Base-by-base conservation (phyloP, 306 rosid species). In the Cucumis hystrix region DNA sequence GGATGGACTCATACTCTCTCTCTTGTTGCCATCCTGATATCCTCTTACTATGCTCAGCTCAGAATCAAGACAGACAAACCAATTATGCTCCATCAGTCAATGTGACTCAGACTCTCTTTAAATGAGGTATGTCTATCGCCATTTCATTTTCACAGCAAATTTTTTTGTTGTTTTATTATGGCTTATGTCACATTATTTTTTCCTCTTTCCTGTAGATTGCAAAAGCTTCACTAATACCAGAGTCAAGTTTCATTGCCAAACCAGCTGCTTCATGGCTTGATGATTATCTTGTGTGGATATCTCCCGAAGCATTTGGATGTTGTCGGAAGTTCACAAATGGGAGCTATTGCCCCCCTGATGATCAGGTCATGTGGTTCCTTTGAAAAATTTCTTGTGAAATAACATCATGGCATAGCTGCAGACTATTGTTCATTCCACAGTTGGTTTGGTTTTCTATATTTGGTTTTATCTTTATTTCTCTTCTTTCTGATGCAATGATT, bases 261-360 rank as follows among this genome's bases (percentile, higher is more conserved):
- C 97, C 99, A 54, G 99, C 99, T 82, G 99, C 99, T 77, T 95
- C 99, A 13, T 95, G 99, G 99, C 99, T 95, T 67, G 99, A 95
- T 89, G 99, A 95, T 86, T 95, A 87, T 86, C 97, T 95, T 75
- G 97, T 95, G 80, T 95, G 99, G 99, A 83, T 92, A 77, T 95
- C 99, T 81, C 99, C 99, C 65, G 97, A 95, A 86, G 99, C 99
- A 83, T 95, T 95, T 90, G 99, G 99, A 75, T 95, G 99, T 90
- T 95, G 99, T 87, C 88, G 97, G 83, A 95, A 95, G 87, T 95
- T 95, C 84, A 89, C 85, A 12, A 91, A 92, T 86, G 93, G 85
- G 74, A 88, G 91, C 58, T 92, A 89, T 77, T 95, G 97, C 79
- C 97, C 99, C 49, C 99, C 97, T 15, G 90, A 90, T 90, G 99